Evolutionary conservation across 306 rosid species (phyloP), one percentile per base, ranked within the genome.

Genomic region (Sesbania bispinosa): DNA sequence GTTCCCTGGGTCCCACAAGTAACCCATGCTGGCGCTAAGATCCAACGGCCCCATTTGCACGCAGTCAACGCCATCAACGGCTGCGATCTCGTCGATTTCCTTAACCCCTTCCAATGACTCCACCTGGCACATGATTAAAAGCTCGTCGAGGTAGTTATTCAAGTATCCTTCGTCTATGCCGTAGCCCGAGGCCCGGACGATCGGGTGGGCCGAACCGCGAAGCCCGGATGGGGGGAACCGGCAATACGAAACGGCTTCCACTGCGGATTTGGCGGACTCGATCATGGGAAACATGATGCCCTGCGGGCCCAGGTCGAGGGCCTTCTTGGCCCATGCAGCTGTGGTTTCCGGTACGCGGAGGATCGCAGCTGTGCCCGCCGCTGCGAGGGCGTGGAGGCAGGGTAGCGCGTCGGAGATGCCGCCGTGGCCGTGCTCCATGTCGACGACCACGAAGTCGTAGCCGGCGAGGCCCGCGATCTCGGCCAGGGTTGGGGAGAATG

Each of bases 341-440:
- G 86, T 77, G 29, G 79, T 67, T 30, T 92, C 93, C 0, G 96
- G 97, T 2, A 93, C 36, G 1, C 98, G 89, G 77, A 87, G 71
- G 13, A 93, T 73, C 11, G 96, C 87, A 0, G 93, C 87, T 1
- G 96, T 85, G 9, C 73, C 66, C 7, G 93, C 18, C 9, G 96
- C 92, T 7, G 96, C 88, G n/a, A 90, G 86, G 11, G 97, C 94
- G 47, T 77, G 87, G 15, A 87, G 79, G 65, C 96, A 88, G 7
- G 86, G 76, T 36, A 94, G 87, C 0, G 98, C 80, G 3, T 87
- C 84, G 67, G 86, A 11, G 69, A 84, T 73, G 6, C 88, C 88
- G 36, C 93, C 97, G 46, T 82, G 82, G 33, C 93, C 97, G 65
- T 92, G 97, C 48, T 92, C 97, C 93, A 92, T 89, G 84, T 92